phyloP scores from a whole-genome alignment of 2,329 filamentous ascomycete species.

The Colletotrichum magnum region DNA sequence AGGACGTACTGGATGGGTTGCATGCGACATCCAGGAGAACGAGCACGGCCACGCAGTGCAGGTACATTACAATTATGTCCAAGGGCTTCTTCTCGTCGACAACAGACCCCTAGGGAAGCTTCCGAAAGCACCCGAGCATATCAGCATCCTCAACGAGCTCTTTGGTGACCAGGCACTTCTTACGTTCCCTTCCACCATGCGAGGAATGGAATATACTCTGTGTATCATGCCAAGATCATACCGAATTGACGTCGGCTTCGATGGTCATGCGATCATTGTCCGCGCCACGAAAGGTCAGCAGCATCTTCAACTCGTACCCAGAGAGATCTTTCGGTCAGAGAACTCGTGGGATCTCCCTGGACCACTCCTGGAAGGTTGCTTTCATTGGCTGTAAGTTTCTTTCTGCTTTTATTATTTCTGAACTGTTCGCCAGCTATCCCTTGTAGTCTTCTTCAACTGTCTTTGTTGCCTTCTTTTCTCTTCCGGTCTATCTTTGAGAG shows the following conservation, averaged over 20 bases:
- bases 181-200: slow-evolving; percentile 64
- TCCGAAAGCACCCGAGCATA: slow-evolving; percentile 63
- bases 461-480: background rate
- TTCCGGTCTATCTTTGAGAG: background rate
- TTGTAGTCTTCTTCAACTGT: background rate
- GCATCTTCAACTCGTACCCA: slow-evolving; percentile 50
- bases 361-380: slow-evolving; percentile 63
- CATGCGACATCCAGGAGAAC: slow-evolving; percentile 28
- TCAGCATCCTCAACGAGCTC: slow-evolving; percentile 59
- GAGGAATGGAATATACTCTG: slow-evolving; percentile 66
- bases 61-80: slow-evolving; percentile 52
- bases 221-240: slow-evolving; percentile 52
- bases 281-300: slow-evolving; percentile 49
- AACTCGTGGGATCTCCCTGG: slow-evolving; percentile 63
- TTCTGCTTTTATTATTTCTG: background rate
- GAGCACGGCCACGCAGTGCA: slow-evolving; percentile 44
- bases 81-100: slow-evolving; percentile 54
- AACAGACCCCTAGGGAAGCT: slow-evolving; percentile 58
- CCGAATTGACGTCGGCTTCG: slow-evolving; percentile 69
- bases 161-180: slow-evolving; percentile 68
- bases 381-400: slow-evolving; percentile 67
- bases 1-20: slow-evolving; percentile 50
- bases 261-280: slow-evolving; percentile 57
- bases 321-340: slow-evolving; percentile 46
- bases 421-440: background rate